Evolutionary conservation across 225 moss, liverwort and hornwort species (phyloP), one percentile per base, ranked within the genome.

Genomic region (Ulota crispa): DNA sequence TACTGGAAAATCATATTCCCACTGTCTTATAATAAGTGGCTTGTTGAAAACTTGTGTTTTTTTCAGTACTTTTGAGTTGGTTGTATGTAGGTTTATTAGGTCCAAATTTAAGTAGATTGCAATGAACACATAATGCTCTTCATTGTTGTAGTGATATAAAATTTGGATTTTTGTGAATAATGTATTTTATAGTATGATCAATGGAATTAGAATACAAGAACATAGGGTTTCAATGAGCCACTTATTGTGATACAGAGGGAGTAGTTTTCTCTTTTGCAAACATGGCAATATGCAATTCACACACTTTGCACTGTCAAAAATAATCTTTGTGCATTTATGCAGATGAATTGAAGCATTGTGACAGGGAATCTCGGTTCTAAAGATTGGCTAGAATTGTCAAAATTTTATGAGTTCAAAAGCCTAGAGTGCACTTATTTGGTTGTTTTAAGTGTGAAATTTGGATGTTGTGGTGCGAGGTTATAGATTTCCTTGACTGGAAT

Each of bases 401-500:
- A 27, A 5, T 26, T 59, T 10, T 24, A 24, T n/a, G 26, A 60
- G 13, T 60, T 60, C 24, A 14, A 26, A 26, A 60, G 60, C 26
- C 14, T 6, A 34, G 65, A 77, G 34, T 77, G 36, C 34, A 11
- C 24, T 36, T 3, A 32, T 34, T 6, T 16, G n/a, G 36, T 13
- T 43, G 43, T n/a, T 15, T 34, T 6, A 2, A 6, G 19, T 57
- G n/a, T 28, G 24, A 15, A 9, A n/a, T 28, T 15, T 19, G 82
- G 64, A 82, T 45, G 8, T 66, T 42, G 18, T 77, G 73, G 26
- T 73, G 76, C 30, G 80, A 34, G 68, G 61, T 75, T 47, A 31
- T 32, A 91, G 88, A 87, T 64, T 64, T 86, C 79, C 66, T 57
- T 50, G 81, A 91, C 32, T 91, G 88, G 91, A 63, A 87, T 77